phyloP scores from a whole-genome alignment of 148 eudicot genomes.

The Silene latifolia region DNA sequence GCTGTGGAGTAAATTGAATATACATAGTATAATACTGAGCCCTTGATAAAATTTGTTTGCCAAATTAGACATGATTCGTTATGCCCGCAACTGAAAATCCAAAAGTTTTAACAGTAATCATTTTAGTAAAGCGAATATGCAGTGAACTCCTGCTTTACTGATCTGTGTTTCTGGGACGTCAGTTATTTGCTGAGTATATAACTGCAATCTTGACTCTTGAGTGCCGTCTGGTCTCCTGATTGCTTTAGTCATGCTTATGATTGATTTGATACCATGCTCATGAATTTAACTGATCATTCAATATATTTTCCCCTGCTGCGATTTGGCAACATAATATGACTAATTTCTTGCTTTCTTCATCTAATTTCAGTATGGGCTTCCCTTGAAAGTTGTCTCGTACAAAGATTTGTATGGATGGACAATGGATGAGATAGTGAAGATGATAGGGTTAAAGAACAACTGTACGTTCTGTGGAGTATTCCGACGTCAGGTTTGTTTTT shows the following conservation, averaged over 20 bases:
- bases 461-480: conserved; percentile 99
- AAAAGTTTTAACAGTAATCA: not conserved
- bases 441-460: conserved; percentile 93
- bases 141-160: not conserved
- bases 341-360: not conserved
- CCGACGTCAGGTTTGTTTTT: conserved; percentile 82
- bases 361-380: conserved; percentile 74
- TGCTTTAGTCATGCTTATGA: not conserved
- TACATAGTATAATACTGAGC: not conserved
- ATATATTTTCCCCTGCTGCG: not conserved
- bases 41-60: not conserved
- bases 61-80: not conserved
- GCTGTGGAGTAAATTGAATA: not conserved
- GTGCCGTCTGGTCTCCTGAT: not conserved
- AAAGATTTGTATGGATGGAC: conserved; percentile 99
- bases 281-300: not conserved
- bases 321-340: conserved; percentile 4
- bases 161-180: not conserved
- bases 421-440: conserved; percentile 97
- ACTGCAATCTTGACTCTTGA: not conserved
- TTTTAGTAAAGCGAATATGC: not conserved
- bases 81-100: not conserved
- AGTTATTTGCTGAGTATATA: not conserved
- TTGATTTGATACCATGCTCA: not conserved
- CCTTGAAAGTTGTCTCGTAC: conserved; percentile 92